Base-by-base conservation (phyloP, 192 early-diverging fungal species). In the Chytriomyces confervae region DNA sequence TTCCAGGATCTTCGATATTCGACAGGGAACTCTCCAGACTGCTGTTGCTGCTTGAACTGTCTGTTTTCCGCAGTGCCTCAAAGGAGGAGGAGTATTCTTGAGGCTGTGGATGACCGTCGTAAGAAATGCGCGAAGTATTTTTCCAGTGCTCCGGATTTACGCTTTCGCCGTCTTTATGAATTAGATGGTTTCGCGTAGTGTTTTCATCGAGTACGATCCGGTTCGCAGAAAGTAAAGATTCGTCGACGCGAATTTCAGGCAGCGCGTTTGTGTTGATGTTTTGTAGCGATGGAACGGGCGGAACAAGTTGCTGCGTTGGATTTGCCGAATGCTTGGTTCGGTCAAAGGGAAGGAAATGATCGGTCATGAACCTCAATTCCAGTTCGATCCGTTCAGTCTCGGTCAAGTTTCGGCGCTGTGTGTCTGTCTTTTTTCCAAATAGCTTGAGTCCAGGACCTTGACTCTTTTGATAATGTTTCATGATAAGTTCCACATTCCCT, bases 301-400 rank as follows among this genome's bases (percentile, higher is more conserved):
- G 66, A 13, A 47, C 23, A 48, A 46, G 66, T n/a, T n/a, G 53
- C 53, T n/a, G 53, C 53, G 53, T 57, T 57, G 53, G 53, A 23
- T 7, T 44, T 45, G 7, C 1, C 6, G n/a, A 18, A 11, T 13
- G 29, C 27, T 70, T 70, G 47, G 18, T 51, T 16, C 10, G 23
- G 53, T 70, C 69, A 43, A 24, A 70, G 11, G 69, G 69, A 13
- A 70, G 27, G 50, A 70, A 70, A 29, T 70, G 69, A 29, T 70
- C 69, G 49, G 8, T 29, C 69, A 70, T 70, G 50, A 70, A 70
- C 3, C 69, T 48, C 11, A 70, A 13, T 50, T 70, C 69, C 4
- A 70, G 8, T 13, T 70, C 69, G 47, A 70, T 27, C 1, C 69
- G 29, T 44, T 70, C 69, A 18, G 7, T 29, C 27, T 70, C 69